phyloP scores from a whole-genome alignment of 352 stramenopile genomes.

The Pythium pyrilobum region DNA sequence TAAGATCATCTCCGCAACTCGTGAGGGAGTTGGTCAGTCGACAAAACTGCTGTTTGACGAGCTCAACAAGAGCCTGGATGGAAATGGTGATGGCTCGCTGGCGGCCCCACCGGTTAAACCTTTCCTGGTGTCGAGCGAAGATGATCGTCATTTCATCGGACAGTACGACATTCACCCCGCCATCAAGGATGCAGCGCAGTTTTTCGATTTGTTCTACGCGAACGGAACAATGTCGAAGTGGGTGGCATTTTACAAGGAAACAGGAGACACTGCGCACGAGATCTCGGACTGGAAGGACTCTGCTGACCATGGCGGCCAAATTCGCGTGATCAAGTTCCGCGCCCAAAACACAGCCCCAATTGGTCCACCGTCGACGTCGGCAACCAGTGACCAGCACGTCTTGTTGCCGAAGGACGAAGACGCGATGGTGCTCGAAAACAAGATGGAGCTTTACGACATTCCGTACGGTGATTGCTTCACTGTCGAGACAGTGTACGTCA shows the following conservation, averaged over 20 bases:
- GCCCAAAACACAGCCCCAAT: constrained; percentile 68
- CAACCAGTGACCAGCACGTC: constrained; percentile 50
- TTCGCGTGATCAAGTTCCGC: constrained; percentile 71
- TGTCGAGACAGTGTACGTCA: constrained; percentile 55
- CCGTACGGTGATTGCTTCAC: constrained; percentile 79
- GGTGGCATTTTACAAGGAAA: constrained; percentile 48
- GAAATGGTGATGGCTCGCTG: neutral
- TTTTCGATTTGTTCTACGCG: constrained; percentile 74
- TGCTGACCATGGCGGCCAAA: constrained; percentile 45
- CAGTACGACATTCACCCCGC: constrained; percentile 55
- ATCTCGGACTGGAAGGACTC: constrained; percentile 56
- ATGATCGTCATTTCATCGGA: constrained; percentile 61
- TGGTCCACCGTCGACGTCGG: constrained; percentile 56
- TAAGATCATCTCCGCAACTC: constrained; percentile 82
- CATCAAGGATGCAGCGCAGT: constrained; percentile 47
- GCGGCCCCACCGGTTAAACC: constrained; percentile 29
- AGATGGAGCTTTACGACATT: constrained; percentile 68
- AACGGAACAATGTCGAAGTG: constrained; percentile 44
- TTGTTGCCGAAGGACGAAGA: constrained; percentile 35
- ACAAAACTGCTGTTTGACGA: constrained; percentile 53
- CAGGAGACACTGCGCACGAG: constrained; percentile 59
- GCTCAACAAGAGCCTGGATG: constrained; percentile 49
- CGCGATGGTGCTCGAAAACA: constrained; percentile 50
- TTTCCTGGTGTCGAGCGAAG: constrained; percentile 64
- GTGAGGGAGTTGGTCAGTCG: constrained; percentile 49